phyloP scores from a whole-genome alignment of 2,329 filamentous ascomycete genomes.

The Botrytis porri region DNA sequence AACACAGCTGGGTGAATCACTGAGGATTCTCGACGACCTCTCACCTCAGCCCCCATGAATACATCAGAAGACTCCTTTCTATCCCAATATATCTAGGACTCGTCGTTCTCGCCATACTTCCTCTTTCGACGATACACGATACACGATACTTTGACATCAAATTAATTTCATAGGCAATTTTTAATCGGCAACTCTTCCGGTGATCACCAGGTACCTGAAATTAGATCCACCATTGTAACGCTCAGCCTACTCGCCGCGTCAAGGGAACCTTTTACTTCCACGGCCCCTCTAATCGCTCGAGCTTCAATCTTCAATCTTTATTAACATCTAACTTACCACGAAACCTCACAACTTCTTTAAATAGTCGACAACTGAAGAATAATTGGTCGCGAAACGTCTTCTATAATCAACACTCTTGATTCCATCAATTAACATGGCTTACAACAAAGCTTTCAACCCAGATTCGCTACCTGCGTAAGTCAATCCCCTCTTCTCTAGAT shows the following conservation, averaged over 20 bases:
- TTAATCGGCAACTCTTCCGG: background rate
- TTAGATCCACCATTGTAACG: slow-evolving; percentile 4
- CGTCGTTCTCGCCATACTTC: background rate
- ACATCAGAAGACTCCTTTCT: background rate
- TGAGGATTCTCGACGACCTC: background rate
- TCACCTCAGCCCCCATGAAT: background rate
- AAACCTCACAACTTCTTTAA: background rate
- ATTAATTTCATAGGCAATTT: background rate
- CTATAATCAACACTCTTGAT: background rate
- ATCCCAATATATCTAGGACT: background rate
- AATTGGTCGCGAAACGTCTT: background rate
- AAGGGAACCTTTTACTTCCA: background rate
- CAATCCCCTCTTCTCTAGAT: slow-evolving; percentile 14
- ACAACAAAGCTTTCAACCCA: slow-evolving; percentile 89
- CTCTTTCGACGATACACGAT: background rate
- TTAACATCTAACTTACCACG: background rate
- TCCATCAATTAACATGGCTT: slow-evolving; percentile 67
- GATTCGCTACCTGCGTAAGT: slow-evolving; percentile 89
- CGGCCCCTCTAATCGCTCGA: slow-evolving; percentile 5
- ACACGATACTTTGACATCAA: background rate
- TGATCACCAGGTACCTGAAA: background rate
- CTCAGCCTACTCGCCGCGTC: background rate
- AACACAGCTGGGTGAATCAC: slow-evolving; percentile 5
- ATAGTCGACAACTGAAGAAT: background rate
- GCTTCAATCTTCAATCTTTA: background rate